phyloP scores from a whole-genome alignment of 2,329 filamentous ascomycete genomes.

The Metarhizium guizhouense region DNA sequence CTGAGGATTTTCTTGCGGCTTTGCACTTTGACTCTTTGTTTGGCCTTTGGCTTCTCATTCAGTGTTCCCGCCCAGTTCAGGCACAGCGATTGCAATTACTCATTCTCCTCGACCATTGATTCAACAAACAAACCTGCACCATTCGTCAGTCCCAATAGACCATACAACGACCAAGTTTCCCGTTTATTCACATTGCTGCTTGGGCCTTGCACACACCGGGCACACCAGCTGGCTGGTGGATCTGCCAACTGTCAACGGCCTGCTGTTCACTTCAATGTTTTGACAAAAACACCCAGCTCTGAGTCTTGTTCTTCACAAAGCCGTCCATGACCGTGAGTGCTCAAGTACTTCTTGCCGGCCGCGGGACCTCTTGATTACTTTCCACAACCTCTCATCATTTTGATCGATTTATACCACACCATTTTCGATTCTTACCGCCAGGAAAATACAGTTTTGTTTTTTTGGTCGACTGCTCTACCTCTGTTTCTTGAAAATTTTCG shows the following conservation, averaged over 20 bases:
- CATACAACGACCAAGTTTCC: background rate
- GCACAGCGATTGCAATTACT: background rate
- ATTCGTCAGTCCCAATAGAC: background rate
- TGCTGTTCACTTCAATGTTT: background rate
- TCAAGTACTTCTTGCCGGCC: background rate
- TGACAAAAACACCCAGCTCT: background rate
- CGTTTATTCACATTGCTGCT: background rate
- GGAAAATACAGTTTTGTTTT: background rate
- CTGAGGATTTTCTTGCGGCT: background rate
- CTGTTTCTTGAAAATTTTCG: background rate
- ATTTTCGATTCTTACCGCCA: background rate
- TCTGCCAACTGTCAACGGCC: constrained; percentile 4
- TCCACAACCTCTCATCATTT: background rate
- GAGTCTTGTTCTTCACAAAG: background rate
- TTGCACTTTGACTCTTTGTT: background rate
- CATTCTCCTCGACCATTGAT: background rate
- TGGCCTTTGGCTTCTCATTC: background rate
- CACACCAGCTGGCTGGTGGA: constrained; percentile 5
- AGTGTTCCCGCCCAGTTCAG: background rate
- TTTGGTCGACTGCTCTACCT: background rate
- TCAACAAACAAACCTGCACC: background rate
- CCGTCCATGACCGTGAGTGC: background rate
- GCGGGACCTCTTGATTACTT: background rate
- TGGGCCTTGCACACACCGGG: background rate
- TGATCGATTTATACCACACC: background rate